A percentile compares a stretch with the other conserved stretches of the same genome.
These are phyloP conservation scores for Phytophthora podocarpi DNA, from an alignment of 352 stramenopile genomes.

Conservation along the genomic window DNA sequence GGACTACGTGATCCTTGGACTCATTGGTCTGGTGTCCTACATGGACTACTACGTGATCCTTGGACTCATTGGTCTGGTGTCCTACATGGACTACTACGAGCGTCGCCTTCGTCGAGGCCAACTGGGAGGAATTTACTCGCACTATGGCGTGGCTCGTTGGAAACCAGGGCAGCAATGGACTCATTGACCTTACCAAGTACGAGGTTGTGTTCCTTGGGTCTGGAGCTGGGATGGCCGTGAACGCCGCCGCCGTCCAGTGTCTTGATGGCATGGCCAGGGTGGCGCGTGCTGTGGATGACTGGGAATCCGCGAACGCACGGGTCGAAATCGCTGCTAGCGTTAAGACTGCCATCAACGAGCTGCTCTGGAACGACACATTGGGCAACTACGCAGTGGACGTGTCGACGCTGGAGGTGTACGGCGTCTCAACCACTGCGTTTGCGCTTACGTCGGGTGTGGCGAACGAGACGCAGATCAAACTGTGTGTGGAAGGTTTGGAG, in stretches of 20 bases:
- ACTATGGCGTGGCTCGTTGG: constrained; percentile 22
- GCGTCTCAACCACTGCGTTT: constrained; percentile 36
- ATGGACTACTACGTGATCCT: constrained; percentile 43
- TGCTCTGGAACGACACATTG: constrained; percentile 36
- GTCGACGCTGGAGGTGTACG: constrained; percentile 25
- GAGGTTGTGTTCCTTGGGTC: constrained; percentile 26
- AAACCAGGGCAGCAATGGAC: constrained; percentile 24
- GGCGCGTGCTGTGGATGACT: constrained; percentile 22
- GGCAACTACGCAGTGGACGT: constrained; percentile 30
- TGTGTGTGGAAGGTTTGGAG: constrained; percentile 27
- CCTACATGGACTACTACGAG: constrained; percentile 45
- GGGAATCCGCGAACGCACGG: constrained; percentile 24
- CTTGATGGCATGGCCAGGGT: constrained; percentile 32
- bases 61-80: constrained; percentile 33
- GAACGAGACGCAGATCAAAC: constrained; percentile 28
- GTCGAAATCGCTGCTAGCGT: constrained; percentile 14
- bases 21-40: constrained; percentile 37
- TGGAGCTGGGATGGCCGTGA: constrained; percentile 27
- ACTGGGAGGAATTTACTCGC: constrained; percentile 30
- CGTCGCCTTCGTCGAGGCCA: constrained; percentile 15
- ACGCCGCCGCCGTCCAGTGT: constrained; percentile 33
- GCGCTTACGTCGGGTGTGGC: constrained; percentile 33
- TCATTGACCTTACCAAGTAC: constrained; percentile 36
- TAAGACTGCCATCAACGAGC: constrained; percentile 34
- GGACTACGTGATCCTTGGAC: constrained; percentile 38